phyloP scores from a whole-genome alignment of 805 yeast species.

The Kluyveromyces nonfermentans region DNA sequence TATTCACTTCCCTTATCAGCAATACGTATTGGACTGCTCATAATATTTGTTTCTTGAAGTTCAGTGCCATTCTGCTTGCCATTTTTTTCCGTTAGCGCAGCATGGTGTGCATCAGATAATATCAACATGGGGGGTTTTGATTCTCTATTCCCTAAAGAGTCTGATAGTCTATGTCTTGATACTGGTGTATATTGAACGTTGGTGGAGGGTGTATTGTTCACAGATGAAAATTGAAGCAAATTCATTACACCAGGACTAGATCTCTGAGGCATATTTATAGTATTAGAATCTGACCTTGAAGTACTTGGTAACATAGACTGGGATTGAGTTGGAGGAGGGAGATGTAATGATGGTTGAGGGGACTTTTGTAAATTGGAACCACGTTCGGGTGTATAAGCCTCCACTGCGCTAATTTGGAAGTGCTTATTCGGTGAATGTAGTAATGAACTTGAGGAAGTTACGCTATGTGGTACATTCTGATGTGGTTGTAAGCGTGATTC shows the following conservation, averaged over 20 bases:
- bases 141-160: background rate
- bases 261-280: background rate
- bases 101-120: conserved; percentile 6
- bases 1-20: background rate
- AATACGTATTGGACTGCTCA: conserved; percentile 2
- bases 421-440: conserved; percentile 34
- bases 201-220: conserved; percentile 28
- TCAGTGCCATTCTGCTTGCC: conserved; percentile 1
- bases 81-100: conserved; percentile 1
- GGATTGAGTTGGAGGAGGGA: conserved; percentile 2
- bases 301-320: background rate
- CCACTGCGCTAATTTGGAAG: conserved; percentile 42
- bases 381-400: conserved; percentile 58
- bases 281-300: background rate
- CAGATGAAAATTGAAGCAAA: conserved; percentile 66
- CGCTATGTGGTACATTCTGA: conserved; percentile 5
- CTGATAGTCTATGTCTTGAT: background rate
- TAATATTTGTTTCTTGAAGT: background rate
- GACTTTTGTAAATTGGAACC: conserved; percentile 26
- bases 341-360: conserved; percentile 5
- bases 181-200: background rate
- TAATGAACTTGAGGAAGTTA: conserved; percentile 8
- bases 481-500: conserved; percentile 8
- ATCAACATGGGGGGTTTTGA: background rate
- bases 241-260: conserved; percentile 79